Evolutionary conservation across 305 asterid species (phyloP), one percentile per base, ranked within the genome.

Genomic region (Solanum aculeatissimum): DNA sequence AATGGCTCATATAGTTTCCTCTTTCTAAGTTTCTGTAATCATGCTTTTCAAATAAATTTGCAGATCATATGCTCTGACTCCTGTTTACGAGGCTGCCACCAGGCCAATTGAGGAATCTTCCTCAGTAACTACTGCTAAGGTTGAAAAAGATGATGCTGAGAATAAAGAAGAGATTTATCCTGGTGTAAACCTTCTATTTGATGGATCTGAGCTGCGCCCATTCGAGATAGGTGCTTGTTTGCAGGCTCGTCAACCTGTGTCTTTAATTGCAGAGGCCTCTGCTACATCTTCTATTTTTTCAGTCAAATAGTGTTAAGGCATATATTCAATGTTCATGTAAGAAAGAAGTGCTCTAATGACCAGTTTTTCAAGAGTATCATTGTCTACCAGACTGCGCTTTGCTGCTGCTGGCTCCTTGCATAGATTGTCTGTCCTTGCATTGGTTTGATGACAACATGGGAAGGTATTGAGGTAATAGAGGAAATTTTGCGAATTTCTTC

Each of bases 171-270:
- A 93, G 83, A 90, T 90, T 84, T 94, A 93, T 82, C 99, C 98
- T 13, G 98, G 98, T 74, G 98, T 94, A 81, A 94, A 94, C 89
- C 98, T 97, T 92, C 91, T 97, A 35, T 97, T 92, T 77, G 99
- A 97, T 87, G 99, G 99, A 80, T 90, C 92, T 54, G 97, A 92
- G 89, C 87, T 97, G 91, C 92, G 92, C 51, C 98, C 99, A 71
- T 97, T 95, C 51, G 99, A 97, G 85, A 95, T 97, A 45, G 97
- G 98, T 71, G 98, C 98, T 83, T 97, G 99, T 88, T 91, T 95
- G 86, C 99, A 94, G 92, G 99, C 99, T 92, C 98, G 97, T 84
- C 98, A 92, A 90, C 98, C 97, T 54, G 98, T 93, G 49, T 90
- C 94, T 85, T 92, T 97, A 88, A 93, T 97, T 82, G 92, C 97